Evolutionary conservation across 2,329 filamentous ascomycete species (phyloP), one percentile per base, ranked within the genome.

Genomic region (Diaporthe ilicicola): DNA sequence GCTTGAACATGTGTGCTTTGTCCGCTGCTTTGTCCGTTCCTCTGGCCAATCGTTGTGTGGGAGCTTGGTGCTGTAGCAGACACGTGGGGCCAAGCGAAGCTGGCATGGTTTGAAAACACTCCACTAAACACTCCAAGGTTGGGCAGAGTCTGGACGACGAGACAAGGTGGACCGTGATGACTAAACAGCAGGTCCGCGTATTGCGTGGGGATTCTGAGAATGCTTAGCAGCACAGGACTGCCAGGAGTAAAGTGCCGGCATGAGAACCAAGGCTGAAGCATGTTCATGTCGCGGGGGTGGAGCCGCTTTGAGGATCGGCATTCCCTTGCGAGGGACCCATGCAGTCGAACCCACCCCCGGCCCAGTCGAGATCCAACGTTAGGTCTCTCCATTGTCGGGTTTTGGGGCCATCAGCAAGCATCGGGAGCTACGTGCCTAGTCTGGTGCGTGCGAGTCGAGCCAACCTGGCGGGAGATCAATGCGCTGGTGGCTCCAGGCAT

Each of bases 11-110:
- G 29, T 29, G 6, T 34, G 51, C 27, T 54, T 54, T 29, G 29
- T 34, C 9, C 9, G 32, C 9, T 34, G 32, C 32, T 34, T 34
- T 34, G 9, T 34, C 32, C 51, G 51, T 6, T 55, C 19, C 54
- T 59, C n/a, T 59, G 54, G 54, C 54, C 34, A 27, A 19, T 59
- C 15, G 37, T 8, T 9, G 32, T 5, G 55, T 61, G 55, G n/a
- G n/a, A 22, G 24, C 24, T 37, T 17, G 10, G 19, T 22, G 17
- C n/a, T 50, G 59, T 64, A 50, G 59, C 59, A 64, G 59, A 64
- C 59, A 64, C 59, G 59, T 64, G 59, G 59, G 59, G 59, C 59
- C 59, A 27, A 37, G 59, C 32, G n/a, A 64, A 9, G 27, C 44
- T 50, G 44, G 59, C 59, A 42, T n/a, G 42, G 59, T 48, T 62